Conservation (phyloP, 345 rosid genomes). For the Eutrema heterophyllum region DNA sequence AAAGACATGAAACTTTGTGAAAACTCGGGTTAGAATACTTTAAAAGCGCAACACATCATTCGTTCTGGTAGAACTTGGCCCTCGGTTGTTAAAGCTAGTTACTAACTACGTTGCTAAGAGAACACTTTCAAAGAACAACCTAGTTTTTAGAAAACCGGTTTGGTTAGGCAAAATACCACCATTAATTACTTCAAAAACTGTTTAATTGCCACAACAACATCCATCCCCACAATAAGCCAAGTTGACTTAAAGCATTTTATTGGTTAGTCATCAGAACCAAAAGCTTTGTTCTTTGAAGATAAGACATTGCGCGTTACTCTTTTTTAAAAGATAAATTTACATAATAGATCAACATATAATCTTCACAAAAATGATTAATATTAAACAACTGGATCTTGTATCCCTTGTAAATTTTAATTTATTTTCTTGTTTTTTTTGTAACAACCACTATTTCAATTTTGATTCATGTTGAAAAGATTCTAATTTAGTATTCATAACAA, state of each 20-base stretch:
- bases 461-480: neutral
- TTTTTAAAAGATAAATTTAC: neutral
- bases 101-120: neutral
- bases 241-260: neutral
- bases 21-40: no score
- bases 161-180: neutral
- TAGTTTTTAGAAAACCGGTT: neutral
- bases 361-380: neutral
- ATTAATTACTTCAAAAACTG: neutral
- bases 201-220: neutral
- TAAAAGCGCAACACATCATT: no score
- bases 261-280: neutral
- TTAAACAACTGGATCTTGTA: no score
- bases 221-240: conserved; percentile 2
- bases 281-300: neutral
- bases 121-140: neutral
- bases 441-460: neutral
- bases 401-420: neutral
- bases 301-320: neutral
- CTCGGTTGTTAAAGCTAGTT: neutral
- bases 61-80: neutral
- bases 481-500: neutral
- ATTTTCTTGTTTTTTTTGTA: neutral
- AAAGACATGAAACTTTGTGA: no score
- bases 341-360: neutral